A percentile compares a stretch with the other conserved stretches of the same genome.
These are phyloP conservation scores for Colletotrichum tropicicola DNA, from an alignment of 2,329 filamentous ascomycete species.

Conservation along the genomic window DNA sequence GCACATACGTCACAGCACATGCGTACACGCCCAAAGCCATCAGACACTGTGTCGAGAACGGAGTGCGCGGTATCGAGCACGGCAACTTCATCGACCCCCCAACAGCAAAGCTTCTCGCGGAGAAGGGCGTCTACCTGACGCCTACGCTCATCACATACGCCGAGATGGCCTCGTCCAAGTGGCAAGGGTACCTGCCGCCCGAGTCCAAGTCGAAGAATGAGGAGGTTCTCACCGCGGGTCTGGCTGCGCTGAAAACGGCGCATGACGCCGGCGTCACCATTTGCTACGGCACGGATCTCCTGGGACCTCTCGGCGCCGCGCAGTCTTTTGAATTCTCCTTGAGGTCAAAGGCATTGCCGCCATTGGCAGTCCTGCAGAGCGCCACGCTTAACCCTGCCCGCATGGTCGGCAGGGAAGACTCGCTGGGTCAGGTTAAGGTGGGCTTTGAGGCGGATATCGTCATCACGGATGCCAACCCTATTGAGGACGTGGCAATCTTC, in stretches of 20 bases:
- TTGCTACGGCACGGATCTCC: conserved; percentile 59
- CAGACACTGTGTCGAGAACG: conserved; percentile 62
- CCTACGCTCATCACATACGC: conserved; percentile 63
- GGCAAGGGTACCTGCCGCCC: conserved; percentile 52
- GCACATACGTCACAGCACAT: conserved; percentile 66
- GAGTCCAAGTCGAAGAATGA: conserved; percentile 58
- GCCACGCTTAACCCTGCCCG: conserved; percentile 58
- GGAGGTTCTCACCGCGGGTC: conserved; percentile 55
- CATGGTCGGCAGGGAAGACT: conserved; percentile 54
- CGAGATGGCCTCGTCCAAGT: conserved; percentile 55
- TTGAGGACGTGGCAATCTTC: conserved; percentile 62
- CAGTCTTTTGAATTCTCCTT: conserved; percentile 44
- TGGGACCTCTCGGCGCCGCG: conserved; percentile 40
- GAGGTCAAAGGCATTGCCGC: conserved; percentile 34
- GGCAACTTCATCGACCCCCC: conserved; percentile 52
- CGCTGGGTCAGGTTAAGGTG: conserved; percentile 58
- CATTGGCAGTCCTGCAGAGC: conserved; percentile 37
- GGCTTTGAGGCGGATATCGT: conserved; percentile 64
- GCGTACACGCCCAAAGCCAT: conserved; percentile 65
- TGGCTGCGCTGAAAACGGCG: conserved; percentile 57
- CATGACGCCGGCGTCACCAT: conserved; percentile 62
- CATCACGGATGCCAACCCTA: conserved; percentile 59
- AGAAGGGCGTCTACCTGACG: conserved; percentile 57
- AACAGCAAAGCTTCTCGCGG: conserved; percentile 60
- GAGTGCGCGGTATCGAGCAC: conserved; percentile 61